These are phyloP conservation scores for Xylaria sp. DNA, from an alignment of 2,329 filamentous ascomycete genomes.

Conservation along the genomic window DNA sequence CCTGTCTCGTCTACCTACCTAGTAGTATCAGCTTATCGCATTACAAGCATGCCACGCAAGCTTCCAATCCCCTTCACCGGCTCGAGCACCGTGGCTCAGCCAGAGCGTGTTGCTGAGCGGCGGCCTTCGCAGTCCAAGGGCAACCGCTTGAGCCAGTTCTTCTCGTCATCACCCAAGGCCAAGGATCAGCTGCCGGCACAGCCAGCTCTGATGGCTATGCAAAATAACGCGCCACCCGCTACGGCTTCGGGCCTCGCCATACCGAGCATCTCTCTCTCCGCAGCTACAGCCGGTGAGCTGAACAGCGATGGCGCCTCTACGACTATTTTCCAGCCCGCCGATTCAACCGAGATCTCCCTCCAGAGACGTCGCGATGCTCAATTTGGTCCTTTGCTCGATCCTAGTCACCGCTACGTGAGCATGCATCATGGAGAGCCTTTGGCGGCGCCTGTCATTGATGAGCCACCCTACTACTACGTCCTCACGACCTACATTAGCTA, in stretches of 20 bases:
- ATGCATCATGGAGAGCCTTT: slow-evolving; percentile 77
- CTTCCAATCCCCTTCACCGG: slow-evolving; percentile 53
- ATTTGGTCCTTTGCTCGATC: slow-evolving; percentile 78
- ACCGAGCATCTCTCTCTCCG: slow-evolving; percentile 87
- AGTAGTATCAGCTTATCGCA: slow-evolving; percentile 15
- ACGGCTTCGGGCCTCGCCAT: slow-evolving; percentile 66
- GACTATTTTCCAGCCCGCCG: slow-evolving; percentile 81
- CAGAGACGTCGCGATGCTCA: slow-evolving; percentile 78
- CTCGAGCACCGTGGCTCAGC: slow-evolving; percentile 42
- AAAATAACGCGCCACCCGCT: slow-evolving; percentile 40
- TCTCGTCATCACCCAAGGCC: slow-evolving; percentile 72
- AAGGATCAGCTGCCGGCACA: slow-evolving; percentile 62
- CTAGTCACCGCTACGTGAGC: slow-evolving; percentile 82
- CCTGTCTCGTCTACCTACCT: slow-evolving; percentile 10
- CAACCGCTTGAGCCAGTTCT: slow-evolving; percentile 76
- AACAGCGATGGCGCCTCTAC: slow-evolving; percentile 66
- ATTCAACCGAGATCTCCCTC: slow-evolving; percentile 72
- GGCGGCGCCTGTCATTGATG: slow-evolving; percentile 80
- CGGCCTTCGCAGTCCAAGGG: slow-evolving; percentile 60
- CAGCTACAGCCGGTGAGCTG: slow-evolving; percentile 68
- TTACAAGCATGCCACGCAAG: slow-evolving; percentile 52
- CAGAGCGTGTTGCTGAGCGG: slow-evolving; percentile 50
- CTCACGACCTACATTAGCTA: slow-evolving; percentile 99
- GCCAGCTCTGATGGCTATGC: slow-evolving; percentile 62
- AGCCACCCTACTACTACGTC: slow-evolving; percentile 94